These are phyloP conservation scores for Chrysanthemum lavandulifolium DNA, from an alignment of 129 eudicot genomes.

Conservation along the genomic window DNA sequence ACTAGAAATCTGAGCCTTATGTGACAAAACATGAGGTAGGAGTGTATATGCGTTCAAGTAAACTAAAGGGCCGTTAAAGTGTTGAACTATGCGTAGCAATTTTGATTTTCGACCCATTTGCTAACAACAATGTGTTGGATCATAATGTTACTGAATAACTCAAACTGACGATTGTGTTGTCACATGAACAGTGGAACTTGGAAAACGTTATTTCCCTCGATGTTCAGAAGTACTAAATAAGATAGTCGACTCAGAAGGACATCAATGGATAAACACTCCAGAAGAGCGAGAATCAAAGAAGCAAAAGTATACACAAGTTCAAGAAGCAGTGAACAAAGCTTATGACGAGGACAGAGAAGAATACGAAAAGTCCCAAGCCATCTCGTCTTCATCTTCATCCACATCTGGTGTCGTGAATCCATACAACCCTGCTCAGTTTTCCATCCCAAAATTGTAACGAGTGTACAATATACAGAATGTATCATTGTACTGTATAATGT, in stretches of 20 bases:
- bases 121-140: background rate
- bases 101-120: background rate
- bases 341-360: slow-evolving; percentile 77
- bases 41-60: too few species aligned
- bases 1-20: too few species aligned
- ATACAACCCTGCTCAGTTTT: slow-evolving; percentile 29
- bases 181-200: slow-evolving; percentile 75
- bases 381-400: slow-evolving; percentile 76
- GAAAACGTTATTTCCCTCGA: slow-evolving; percentile 89
- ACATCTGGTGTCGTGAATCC: slow-evolving; percentile 53
- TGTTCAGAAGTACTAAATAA: slow-evolving; percentile 84
- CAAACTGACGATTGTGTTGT: slow-evolving; percentile 16
- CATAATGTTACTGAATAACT: background rate
- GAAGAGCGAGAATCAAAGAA: slow-evolving; percentile 70
- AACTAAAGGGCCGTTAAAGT: too few species aligned
- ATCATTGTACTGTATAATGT: slow-evolving; percentile 26
- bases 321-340: slow-evolving; percentile 65
- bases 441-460: slow-evolving; percentile 31
- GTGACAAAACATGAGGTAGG: too few species aligned
- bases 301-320: slow-evolving; percentile 59
- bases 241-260: slow-evolving; percentile 74
- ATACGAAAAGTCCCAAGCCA: slow-evolving; percentile 37
- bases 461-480: background rate
- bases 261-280: slow-evolving; percentile 40
- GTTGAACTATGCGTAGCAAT: background rate